Conservation (phyloP, 305 asterid genomes). For the Fraxinus platypoda region DNA sequence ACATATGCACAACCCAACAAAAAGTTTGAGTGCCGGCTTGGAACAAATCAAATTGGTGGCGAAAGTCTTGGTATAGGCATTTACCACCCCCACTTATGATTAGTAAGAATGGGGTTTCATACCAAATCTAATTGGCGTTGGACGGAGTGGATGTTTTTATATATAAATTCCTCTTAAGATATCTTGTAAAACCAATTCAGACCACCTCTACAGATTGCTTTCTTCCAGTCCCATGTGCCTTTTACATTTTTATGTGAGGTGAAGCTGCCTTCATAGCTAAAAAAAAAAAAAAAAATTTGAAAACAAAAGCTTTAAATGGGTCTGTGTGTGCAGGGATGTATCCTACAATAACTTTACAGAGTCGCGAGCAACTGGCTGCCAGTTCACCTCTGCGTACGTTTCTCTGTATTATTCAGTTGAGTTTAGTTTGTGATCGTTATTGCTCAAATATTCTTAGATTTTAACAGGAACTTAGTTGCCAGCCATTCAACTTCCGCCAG, state of each 20-base stretch:
- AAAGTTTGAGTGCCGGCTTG: neutral
- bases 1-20: neutral
- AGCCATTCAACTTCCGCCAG: constrained; percentile 53
- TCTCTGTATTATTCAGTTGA: neutral
- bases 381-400: constrained; percentile 50
- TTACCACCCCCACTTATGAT: neutral
- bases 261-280: neutral
- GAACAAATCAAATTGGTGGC: neutral
- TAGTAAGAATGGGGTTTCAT: neutral
- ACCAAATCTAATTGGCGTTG: neutral
- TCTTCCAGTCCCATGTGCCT: neutral
- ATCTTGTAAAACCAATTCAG: neutral
- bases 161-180: neutral
- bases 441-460: constrained; percentile 18
- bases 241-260: neutral
- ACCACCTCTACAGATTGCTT: neutral
- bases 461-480: constrained; percentile 71
- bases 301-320: neutral
- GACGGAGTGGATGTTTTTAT: neutral
- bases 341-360: constrained; percentile 76
- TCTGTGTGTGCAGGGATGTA: constrained; percentile 66
- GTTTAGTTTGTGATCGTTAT: constrained; percentile 13
- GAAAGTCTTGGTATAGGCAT: neutral
- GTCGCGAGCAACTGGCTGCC: constrained; percentile 39
- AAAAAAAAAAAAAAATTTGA: neutral